A percentile compares a stretch with the other conserved stretches of the same genome.
phyloP scores from a whole-genome alignment of 2,329 filamentous ascomycete species.

The Penicillium sp. region DNA sequence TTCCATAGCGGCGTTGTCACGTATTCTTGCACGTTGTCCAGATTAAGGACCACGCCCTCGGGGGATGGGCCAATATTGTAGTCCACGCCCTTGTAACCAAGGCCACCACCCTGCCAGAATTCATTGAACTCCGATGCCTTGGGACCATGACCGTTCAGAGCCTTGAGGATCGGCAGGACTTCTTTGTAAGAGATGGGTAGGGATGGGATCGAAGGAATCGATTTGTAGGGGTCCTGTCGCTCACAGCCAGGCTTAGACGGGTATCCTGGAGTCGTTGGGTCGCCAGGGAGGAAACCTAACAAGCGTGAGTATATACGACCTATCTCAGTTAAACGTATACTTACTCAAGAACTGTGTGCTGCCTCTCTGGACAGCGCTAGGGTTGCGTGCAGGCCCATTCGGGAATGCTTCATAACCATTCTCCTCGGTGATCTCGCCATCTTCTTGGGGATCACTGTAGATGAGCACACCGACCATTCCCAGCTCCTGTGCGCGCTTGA shows the following conservation, averaged over 20 bases:
- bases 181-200: conserved; percentile 85
- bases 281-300: conserved; percentile 55
- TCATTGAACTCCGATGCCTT: conserved; percentile 66
- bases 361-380: conserved; percentile 82
- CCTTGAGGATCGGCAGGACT: conserved; percentile 78
- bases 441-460: conserved; percentile 84
- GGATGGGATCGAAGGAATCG: conserved; percentile 80
- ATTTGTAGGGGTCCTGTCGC: conserved; percentile 61
- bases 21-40: conserved; percentile 75
- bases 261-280: conserved; percentile 91
- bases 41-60: conserved; percentile 62
- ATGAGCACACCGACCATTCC: conserved; percentile 82
- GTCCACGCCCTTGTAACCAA: conserved; percentile 71
- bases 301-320: background rate
- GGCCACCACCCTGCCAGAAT: conserved; percentile 66
- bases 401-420: conserved; percentile 78
- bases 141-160: conserved; percentile 82
- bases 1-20: conserved; percentile 80
- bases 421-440: conserved; percentile 71
- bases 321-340: conserved; percentile 25
- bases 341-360: conserved; percentile 75
- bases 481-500: conserved; percentile 85
- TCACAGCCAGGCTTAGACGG: conserved; percentile 85
- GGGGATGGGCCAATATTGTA: conserved; percentile 84
- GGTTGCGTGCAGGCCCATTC: conserved; percentile 77